Evolutionary conservation across 2,329 filamentous ascomycete genomes (phyloP).

Genomic region (Colletotrichum magnum): DNA sequence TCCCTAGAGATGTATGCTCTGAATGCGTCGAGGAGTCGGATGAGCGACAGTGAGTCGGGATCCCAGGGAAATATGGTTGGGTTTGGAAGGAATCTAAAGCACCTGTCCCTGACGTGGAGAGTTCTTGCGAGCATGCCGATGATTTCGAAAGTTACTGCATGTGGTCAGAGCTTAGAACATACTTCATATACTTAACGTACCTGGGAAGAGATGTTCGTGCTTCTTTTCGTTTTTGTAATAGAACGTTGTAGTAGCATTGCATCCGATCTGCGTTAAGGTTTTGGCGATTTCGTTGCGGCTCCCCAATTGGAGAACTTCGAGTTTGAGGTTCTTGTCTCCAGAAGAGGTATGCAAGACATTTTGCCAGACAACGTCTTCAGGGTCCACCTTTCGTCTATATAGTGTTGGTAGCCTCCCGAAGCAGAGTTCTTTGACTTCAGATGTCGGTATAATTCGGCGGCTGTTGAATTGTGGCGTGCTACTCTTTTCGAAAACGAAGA

Average conservation of each 20-base stretch:
- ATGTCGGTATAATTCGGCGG: constrained; percentile 53
- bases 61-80: constrained; percentile 68
- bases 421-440: constrained; percentile 54
- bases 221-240: constrained; percentile 44
- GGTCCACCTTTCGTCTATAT: constrained; percentile 42
- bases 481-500: constrained; percentile 53
- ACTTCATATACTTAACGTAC: constrained; percentile 23
- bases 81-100: constrained; percentile 59
- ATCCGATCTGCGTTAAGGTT: constrained; percentile 56
- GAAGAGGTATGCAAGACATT: constrained; percentile 14
- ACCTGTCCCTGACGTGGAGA: constrained; percentile 51
- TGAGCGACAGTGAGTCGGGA: constrained; percentile 61
- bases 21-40: constrained; percentile 58
- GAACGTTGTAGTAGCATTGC: constrained; percentile 50
- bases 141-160: constrained; percentile 54
- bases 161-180: too few relatives aligned
- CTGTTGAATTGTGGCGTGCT: too few relatives aligned
- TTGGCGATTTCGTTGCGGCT: constrained; percentile 50
- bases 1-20: not conserved
- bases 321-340: constrained; percentile 28
- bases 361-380: constrained; percentile 28
- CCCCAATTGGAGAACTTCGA: constrained; percentile 38
- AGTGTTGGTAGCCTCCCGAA: constrained; percentile 58
- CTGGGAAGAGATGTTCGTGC: constrained; percentile 45
- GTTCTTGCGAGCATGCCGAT: constrained; percentile 57